Base-by-base conservation (phyloP, 768 basidiomycete genomes). In the Mycena galopus region DNA sequence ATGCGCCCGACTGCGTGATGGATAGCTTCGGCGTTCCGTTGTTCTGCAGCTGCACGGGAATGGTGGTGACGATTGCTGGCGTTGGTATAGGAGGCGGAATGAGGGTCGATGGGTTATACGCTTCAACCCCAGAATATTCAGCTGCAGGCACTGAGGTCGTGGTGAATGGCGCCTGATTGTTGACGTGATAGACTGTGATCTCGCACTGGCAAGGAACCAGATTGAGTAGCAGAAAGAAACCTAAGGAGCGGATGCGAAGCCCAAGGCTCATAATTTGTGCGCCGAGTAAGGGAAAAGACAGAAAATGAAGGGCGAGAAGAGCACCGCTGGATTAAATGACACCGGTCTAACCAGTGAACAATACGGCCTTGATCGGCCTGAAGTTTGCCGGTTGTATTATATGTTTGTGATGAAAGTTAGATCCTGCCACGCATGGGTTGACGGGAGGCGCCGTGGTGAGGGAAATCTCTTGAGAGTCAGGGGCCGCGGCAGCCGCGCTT, bases 61-160 rank as follows among this genome's bases (percentile, higher is more conserved):
- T 89, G 33, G 84, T 79, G 1, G 84, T 86, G 23, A 84, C 75
- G 8, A 85, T 83, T 1, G 81, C 65, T 2, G 87, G 84, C 58
- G 80, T 82, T 0, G 92, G 91, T 1, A 89, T 80, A 0, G 89
- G 77, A 8, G 91, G 91, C 2, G 91, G 80, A 33, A 73, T 79
- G 8, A 93, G 83, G 11, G 83, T 76, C 0, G 85, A 86, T 4
- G 86, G 84, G 75, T 92, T 86, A 75, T 91, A 92, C 0, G 88
- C 89, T 25, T 35, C 19, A 9, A 39, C 58, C 8, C 58, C 57
- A 9, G 58, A 39, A n/a, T 87, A 89, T 11, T 76, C 79, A 25
- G 68, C 51, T 27, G 30, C 60, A 30, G 68, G 58, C 5, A 50
- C 68, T 17, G 67, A 30, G 14, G 67, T 51, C 19, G 68, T 63